Evolutionary conservation across 768 basidiomycete species (phyloP).

Genomic region (Nidularia sp.): DNA sequence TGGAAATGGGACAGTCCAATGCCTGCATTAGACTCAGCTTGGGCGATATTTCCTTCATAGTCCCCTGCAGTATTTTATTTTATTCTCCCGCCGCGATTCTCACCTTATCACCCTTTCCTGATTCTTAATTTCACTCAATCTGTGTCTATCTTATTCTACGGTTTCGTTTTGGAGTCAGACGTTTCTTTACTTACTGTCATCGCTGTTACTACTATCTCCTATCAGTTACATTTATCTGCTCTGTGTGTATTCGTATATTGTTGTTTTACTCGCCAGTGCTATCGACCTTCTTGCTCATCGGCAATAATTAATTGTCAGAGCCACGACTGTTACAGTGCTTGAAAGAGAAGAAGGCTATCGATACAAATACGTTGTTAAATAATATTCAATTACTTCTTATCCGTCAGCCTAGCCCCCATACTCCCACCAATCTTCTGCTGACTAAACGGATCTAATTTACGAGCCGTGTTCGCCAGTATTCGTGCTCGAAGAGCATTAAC

Average conservation of each 20-base stretch:
- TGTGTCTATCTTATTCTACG: constrained; percentile 27
- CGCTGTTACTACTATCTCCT: constrained; percentile 26
- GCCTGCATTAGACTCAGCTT: constrained; percentile 61
- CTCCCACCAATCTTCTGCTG: not conserved
- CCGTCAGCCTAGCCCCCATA: too few relatives aligned
- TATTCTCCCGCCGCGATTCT: constrained; percentile 22
- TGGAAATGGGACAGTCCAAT: constrained; percentile 78
- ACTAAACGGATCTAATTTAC: not conserved
- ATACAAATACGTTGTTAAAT: too few relatives aligned
- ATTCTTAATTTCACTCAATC: constrained; percentile 13
- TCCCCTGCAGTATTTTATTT: constrained; percentile 25
- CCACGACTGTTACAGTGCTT: too few relatives aligned
- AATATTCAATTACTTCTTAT: too few relatives aligned
- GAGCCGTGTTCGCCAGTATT: constrained; percentile 52
- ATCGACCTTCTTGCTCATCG: constrained; percentile 11
- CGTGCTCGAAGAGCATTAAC: constrained; percentile 46
- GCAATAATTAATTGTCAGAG: too few relatives aligned
- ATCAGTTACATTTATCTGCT: constrained; percentile 7
- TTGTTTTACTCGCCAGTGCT: constrained; percentile 63
- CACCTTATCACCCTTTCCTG: constrained; percentile 6
- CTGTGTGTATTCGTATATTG: constrained; percentile 35
- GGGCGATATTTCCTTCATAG: constrained; percentile 68
- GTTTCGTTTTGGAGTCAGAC: constrained; percentile 31
- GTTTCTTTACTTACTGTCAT: constrained; percentile 18
- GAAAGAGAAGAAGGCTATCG: too few relatives aligned